Conservation (phyloP, 805 yeast genomes). For the Cyberlindnera americana region DNA sequence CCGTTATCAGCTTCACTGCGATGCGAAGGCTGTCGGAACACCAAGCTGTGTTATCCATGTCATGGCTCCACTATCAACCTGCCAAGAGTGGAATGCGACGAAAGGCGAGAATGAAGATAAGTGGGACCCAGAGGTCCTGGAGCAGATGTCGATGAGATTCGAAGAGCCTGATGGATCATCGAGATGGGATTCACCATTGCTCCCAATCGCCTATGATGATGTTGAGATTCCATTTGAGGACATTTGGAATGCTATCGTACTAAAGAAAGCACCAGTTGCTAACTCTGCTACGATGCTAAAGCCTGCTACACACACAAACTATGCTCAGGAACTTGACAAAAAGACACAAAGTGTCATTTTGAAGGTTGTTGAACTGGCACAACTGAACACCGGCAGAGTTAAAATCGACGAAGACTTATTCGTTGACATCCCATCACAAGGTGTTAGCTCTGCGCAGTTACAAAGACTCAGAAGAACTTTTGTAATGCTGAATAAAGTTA, state of each 20-base stretch:
- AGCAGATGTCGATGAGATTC: slow-evolving; percentile 74
- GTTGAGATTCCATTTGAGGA: slow-evolving; percentile 57
- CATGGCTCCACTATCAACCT: slow-evolving; percentile 59
- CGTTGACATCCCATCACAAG: slow-evolving; percentile 60
- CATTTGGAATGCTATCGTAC: slow-evolving; percentile 58
- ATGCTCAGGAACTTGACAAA: slow-evolving; percentile 72
- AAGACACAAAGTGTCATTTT: slow-evolving; percentile 63
- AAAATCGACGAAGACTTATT: slow-evolving; percentile 39
- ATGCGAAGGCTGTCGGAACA: slow-evolving; percentile 80
- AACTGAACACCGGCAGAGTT: slow-evolving; percentile 39
- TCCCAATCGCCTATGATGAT: slow-evolving; percentile 58
- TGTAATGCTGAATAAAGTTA: slow-evolving; percentile 73
- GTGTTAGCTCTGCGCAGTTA: slow-evolving; percentile 68
- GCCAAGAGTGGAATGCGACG: slow-evolving; percentile 57
- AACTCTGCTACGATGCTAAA: slow-evolving; percentile 82
- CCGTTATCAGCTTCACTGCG: slow-evolving; percentile 90
- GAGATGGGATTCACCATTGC: slow-evolving; percentile 93
- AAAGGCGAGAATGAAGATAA: slow-evolving; percentile 28
- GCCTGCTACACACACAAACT: slow-evolving; percentile 74
- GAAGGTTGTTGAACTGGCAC: slow-evolving; percentile 60
- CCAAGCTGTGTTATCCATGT: slow-evolving; percentile 82
- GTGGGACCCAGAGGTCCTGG: slow-evolving; percentile 67
- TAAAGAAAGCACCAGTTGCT: slow-evolving; percentile 59
- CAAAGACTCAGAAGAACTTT: slow-evolving; percentile 84
- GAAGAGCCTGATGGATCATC: slow-evolving; percentile 88